Base-by-base conservation (phyloP, 192 early-diverging fungal genomes). In the Linnemannia zychae region DNA sequence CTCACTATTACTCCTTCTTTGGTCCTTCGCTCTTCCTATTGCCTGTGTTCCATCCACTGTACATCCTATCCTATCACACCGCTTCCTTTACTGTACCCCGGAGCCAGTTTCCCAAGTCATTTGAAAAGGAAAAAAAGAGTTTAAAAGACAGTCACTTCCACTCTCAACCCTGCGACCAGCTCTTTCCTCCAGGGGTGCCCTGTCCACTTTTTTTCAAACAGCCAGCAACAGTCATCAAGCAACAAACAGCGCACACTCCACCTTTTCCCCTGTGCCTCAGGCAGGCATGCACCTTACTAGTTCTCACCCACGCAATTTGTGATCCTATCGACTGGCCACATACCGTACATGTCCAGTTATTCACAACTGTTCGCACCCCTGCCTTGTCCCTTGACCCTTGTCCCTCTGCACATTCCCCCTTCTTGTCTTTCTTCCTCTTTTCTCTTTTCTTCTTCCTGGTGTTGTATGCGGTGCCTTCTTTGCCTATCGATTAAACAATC, bases 11-110 rank as follows among this genome's bases (percentile, higher is more conserved):
- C 40, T 11, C 17, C 48, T 15, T 49, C 11, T 15, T 60, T 63
- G 28, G 15, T 12, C 28, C 15, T 12, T 63, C 24, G 28, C 57
- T 12, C 36, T 22, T 68, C 67, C 22, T 69, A 40, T 40, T 69
- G 67, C 67, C 33, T 9, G 20, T 69, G 34, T 69, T 40, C 67
- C 67, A 69, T 38, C 67, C 67, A n/a, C 57, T 50, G 16, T 50
- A 0, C 16, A 50, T 18, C 22, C 52, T 68, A 5, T 20, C 67
- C 38, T 40, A 69, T 37, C 67, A 69, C 20, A 69, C 67, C 67
- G 0, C 34, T 69, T 34, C 12, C 11, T 9, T n/a, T 28, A 9
- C 53, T 57, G 0, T 53, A 53, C 57, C 57, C 11, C 28, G 57
- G 28, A 63, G 28, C 28, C 28, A 63, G 57, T 28, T 22, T 12